Evolutionary conservation across 805 yeast genomes (phyloP).

Genomic region (Groenewaldozyma tartarivorans): DNA sequence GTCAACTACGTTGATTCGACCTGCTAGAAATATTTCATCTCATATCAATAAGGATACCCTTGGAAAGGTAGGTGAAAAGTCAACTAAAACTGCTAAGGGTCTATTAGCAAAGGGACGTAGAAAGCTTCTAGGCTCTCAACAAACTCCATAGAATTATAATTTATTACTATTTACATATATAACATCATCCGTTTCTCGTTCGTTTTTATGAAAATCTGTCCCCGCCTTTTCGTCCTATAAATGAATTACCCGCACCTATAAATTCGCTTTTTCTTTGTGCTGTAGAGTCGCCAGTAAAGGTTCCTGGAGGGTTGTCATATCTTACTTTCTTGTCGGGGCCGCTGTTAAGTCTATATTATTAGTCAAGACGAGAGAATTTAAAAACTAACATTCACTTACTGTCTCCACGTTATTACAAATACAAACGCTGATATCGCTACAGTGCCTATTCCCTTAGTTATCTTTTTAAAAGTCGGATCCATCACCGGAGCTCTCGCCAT

Average conservation of each 20-base stretch:
- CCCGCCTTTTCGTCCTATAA: conserved; percentile 19
- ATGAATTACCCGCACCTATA: conserved; percentile 30
- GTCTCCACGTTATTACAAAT: background rate
- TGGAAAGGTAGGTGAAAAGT: conserved; percentile 26
- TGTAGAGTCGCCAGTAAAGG: conserved; percentile 23
- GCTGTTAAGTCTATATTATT: background rate
- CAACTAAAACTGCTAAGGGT: conserved; percentile 24
- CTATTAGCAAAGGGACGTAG: conserved; percentile 25
- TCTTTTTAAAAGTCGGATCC: background rate
- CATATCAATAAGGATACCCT: conserved; percentile 12
- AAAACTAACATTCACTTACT: conserved; percentile 1
- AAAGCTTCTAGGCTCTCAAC: conserved; percentile 17
- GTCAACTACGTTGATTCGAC: conserved; percentile 18
- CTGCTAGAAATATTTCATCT: conserved; percentile 14
- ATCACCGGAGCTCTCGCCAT: background rate
- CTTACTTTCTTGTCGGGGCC: background rate
- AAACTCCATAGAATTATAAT: no score
- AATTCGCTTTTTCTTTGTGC: conserved; percentile 25
- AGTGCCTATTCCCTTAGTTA: background rate
- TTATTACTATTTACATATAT: conserved; percentile 5
- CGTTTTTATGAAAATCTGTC: conserved; percentile 8
- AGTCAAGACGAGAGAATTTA: no score
- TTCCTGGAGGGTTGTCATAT: conserved; percentile 21
- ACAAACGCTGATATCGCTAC: background rate
- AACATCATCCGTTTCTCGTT: background rate